A percentile compares a stretch with the other conserved stretches of the same genome.
phyloP scores from a whole-genome alignment of 139 green algal genomes.

The Chlamydomonas incerta region DNA sequence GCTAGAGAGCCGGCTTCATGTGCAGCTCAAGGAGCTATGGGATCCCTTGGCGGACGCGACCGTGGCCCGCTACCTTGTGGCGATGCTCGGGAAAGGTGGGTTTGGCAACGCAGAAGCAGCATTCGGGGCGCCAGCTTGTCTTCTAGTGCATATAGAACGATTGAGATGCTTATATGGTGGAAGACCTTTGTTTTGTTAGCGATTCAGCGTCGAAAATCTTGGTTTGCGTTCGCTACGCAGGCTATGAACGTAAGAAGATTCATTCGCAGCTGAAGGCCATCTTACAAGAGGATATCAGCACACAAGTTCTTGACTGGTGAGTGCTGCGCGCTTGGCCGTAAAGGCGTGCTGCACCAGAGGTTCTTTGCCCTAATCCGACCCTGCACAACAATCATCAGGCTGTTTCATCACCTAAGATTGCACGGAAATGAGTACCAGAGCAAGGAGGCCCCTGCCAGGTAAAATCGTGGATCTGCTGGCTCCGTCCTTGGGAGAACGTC shows the following conservation, averaged over 20 bases:
- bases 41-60: slow-evolving; percentile 13
- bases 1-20: not conserved
- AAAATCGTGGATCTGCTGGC: not conserved
- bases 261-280: slow-evolving; percentile 13
- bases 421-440: slow-evolving; percentile 21
- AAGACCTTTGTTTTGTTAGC: too few relatives aligned
- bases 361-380: too few relatives aligned
- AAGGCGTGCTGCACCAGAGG: too few relatives aligned
- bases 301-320: slow-evolving; percentile 23
- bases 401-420: slow-evolving; percentile 22
- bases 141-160: too few relatives aligned
- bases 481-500: too few relatives aligned
- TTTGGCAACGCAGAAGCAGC: too few relatives aligned
- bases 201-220: too few relatives aligned
- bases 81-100: slow-evolving; percentile 19
- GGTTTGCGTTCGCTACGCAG: too few relatives aligned
- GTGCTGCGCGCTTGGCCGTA: not conserved
- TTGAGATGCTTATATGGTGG: too few relatives aligned
- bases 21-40: slow-evolving; percentile 37
- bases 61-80: slow-evolving; percentile 15
- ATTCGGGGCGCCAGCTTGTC: too few relatives aligned
- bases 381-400: not conserved
- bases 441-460: slow-evolving; percentile 14
- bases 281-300: not conserved
- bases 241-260: slow-evolving; percentile 24